phyloP scores from a whole-genome alignment of 2,329 filamentous ascomycete species.

The Trichoderma polysporum region DNA sequence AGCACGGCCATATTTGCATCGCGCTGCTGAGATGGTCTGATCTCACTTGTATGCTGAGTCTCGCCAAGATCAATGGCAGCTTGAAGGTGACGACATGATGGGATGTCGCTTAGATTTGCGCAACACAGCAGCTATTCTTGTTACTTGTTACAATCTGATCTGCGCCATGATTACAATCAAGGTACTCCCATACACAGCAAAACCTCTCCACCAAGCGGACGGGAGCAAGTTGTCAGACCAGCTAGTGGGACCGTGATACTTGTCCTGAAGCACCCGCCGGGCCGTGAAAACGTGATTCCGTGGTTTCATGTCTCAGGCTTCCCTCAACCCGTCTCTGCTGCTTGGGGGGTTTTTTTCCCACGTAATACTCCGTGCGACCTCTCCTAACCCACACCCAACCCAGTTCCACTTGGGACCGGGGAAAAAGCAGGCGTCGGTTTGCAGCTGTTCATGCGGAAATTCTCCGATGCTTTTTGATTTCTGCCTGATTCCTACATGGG shows the following conservation, averaged over 20 bases:
- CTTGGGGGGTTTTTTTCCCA: background rate
- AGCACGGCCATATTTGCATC: background rate
- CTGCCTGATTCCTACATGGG: background rate
- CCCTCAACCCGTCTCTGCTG: background rate
- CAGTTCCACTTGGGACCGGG: background rate
- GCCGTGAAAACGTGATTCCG: constrained; percentile 14
- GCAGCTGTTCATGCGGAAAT: background rate
- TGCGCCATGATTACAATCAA: too few relatives aligned
- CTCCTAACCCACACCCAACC: background rate
- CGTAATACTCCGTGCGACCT: constrained; percentile 3
- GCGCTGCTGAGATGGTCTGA: background rate
- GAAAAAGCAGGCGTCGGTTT: background rate
- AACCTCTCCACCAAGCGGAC: background rate
- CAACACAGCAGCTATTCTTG: background rate
- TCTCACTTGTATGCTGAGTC: background rate
- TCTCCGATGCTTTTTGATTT: background rate
- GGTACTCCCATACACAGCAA: background rate
- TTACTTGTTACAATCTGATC: too few relatives aligned
- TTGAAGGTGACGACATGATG: background rate
- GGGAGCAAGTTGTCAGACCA: background rate
- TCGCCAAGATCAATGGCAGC: background rate
- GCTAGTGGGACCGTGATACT: background rate
- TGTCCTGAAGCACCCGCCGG: constrained; percentile 5
- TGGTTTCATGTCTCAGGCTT: background rate
- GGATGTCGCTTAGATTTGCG: background rate